Conservation (phyloP, 768 basidiomycete genomes). For the Mycena sanguinolenta region DNA sequence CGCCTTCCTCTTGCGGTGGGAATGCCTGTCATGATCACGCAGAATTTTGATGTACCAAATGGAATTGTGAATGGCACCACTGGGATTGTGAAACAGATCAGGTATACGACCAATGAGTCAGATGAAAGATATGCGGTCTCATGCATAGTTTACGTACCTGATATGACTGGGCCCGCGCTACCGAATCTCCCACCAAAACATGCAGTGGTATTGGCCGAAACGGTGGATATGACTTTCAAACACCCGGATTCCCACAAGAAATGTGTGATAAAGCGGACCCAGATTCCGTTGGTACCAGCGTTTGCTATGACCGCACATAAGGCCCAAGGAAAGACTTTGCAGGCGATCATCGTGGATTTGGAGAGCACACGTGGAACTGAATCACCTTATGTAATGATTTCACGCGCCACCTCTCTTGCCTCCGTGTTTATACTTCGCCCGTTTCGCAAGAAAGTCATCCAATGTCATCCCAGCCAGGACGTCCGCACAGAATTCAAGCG, state of each 20-base stretch:
- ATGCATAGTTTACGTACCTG: conserved; percentile 18
- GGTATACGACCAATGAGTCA: neutral
- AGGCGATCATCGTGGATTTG: neutral
- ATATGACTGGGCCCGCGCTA: conserved; percentile 6
- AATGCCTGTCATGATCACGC: conserved; percentile 54
- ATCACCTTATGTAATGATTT: conserved; percentile 15
- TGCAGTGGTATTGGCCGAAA: conserved; percentile 10
- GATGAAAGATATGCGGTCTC: neutral
- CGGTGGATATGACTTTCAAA: conserved; percentile 15
- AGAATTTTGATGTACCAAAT: conserved; percentile 53
- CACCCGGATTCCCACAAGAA: conserved; percentile 16
- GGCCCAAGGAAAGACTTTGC: conserved; percentile 8
- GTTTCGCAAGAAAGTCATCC: neutral
- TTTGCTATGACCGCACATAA: conserved; percentile 22
- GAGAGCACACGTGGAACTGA: conserved; percentile 13
- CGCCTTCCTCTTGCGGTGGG: conserved; percentile 51
- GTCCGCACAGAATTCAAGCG: conserved; percentile 13
- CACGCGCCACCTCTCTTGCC: conserved; percentile 10
- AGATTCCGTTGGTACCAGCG: conserved; percentile 5
- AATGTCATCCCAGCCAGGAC: conserved; percentile 13
- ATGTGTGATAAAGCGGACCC: conserved; percentile 8
- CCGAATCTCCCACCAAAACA: conserved; percentile 19
- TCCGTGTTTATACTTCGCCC: neutral
- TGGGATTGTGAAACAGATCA: conserved; percentile 12
- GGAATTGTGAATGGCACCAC: conserved; percentile 38